These are phyloP conservation scores for Tylopilus rubrobrunneus DNA, from an alignment of 768 basidiomycete genomes.

Conservation along the genomic window DNA sequence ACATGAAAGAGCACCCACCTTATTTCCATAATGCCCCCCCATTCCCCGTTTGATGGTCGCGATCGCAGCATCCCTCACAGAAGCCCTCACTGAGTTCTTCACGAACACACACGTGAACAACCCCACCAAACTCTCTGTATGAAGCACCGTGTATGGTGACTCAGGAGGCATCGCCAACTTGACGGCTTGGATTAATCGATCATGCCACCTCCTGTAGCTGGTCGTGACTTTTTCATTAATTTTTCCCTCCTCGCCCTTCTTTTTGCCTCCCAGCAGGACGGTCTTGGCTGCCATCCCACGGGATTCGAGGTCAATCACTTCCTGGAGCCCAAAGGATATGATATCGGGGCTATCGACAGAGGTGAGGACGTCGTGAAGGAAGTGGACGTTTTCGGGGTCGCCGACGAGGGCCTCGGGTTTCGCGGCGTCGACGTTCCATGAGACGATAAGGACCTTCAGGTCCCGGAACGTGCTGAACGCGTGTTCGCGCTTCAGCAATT, in stretches of 20 bases:
- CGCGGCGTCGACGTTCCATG: constrained; percentile 92
- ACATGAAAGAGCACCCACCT: constrained; percentile 48
- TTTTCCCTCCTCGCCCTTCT: constrained; percentile 49
- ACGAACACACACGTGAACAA: constrained; percentile 75
- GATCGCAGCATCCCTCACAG: constrained; percentile 67
- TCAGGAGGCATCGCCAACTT: constrained; percentile 70
- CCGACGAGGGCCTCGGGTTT: constrained; percentile 71
- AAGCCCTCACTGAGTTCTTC: constrained; percentile 57
- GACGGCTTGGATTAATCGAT: constrained; percentile 70
- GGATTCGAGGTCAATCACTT: constrained; percentile 92
- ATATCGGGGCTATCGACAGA: constrained; percentile 81
- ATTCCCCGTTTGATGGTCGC: constrained; percentile 89
- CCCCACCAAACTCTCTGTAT: constrained; percentile 89
- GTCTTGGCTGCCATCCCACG: constrained; percentile 92
- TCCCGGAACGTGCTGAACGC: constrained; percentile 78
- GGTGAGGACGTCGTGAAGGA: constrained; percentile 72
- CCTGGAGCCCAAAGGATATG: constrained; percentile 93
- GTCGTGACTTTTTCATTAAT: constrained; percentile 78
- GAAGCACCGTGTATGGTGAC: constrained; percentile 71
- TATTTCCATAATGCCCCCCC: constrained; percentile 92
- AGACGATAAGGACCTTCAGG: constrained; percentile 72
- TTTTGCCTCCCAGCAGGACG: constrained; percentile 72
- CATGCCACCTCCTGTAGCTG: constrained; percentile 88
- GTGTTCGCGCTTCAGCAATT: constrained; percentile 68
- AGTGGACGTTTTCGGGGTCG: constrained; percentile 67